A percentile compares a stretch with the other conserved stretches of the same genome.
These are phyloP conservation scores for Hemerocallis citrina DNA, from an alignment of 106 monocot genomes.

Conservation along the genomic window DNA sequence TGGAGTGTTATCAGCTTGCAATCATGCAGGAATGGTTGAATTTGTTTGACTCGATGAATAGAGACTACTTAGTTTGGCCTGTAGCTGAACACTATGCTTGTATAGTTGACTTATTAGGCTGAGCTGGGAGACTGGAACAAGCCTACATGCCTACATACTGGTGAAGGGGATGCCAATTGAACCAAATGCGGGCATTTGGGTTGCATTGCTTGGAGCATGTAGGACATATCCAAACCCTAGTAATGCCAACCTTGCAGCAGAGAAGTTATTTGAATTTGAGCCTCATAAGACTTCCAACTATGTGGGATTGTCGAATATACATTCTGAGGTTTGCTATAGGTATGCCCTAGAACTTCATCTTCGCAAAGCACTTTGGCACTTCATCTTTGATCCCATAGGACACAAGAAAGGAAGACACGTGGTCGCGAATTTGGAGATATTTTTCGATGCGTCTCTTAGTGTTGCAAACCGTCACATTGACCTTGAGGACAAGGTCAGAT, in stretches of 20 bases:
- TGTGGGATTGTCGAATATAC: no score
- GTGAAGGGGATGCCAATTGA: slow-evolving; percentile 21
- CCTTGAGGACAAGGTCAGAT: no score
- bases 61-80: slow-evolving; percentile 15
- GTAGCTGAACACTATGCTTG: slow-evolving; percentile 42
- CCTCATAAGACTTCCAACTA: no score
- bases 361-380: no score
- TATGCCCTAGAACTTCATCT: no score
- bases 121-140: slow-evolving; percentile 30
- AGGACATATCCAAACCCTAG: slow-evolving; percentile 15
- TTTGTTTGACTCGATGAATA: slow-evolving; percentile 24
- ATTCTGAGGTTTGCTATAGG: no score
- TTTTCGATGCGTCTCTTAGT: no score
- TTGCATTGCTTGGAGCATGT: slow-evolving; percentile 36
- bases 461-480: no score
- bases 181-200: slow-evolving; percentile 34
- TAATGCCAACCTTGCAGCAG: slow-evolving; percentile 23
- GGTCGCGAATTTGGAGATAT: no score
- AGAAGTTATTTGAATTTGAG: no score
- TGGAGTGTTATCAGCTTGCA: slow-evolving; percentile 33
- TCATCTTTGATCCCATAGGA: no score
- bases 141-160: slow-evolving; percentile 21
- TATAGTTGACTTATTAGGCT: slow-evolving; percentile 22
- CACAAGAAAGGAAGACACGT: no score
- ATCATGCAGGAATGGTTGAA: slow-evolving; percentile 20